These are phyloP conservation scores for Stipa capillata DNA, from an alignment of 176 grass and related monocot genomes.

Conservation along the genomic window DNA sequence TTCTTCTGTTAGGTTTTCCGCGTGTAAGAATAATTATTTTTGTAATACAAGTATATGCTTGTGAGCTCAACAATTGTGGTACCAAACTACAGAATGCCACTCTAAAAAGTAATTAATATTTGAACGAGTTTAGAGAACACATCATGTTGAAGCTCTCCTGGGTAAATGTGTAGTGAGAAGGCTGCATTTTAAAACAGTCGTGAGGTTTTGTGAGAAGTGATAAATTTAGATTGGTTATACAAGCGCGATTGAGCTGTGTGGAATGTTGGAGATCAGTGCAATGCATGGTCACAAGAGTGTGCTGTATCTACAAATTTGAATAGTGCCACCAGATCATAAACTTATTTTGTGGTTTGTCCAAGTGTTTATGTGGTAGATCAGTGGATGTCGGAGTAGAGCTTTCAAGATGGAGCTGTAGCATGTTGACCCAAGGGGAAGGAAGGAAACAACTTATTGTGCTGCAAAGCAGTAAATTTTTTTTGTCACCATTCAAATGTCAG, in stretches of 20 bases:
- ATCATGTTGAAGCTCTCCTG: background rate
- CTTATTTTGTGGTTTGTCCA: background rate
- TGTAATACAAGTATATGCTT: too few relatives aligned
- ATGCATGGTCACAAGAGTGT: background rate
- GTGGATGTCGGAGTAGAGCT: background rate
- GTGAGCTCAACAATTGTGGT: background rate
- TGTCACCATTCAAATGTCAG: background rate
- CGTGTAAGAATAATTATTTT: too few relatives aligned
- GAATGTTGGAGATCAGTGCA: background rate
- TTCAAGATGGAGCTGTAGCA: background rate
- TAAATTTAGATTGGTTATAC: background rate
- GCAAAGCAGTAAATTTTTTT: background rate
- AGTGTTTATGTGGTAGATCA: background rate
- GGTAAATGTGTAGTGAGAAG: background rate
- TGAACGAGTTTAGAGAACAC: background rate
- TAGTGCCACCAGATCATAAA: background rate
- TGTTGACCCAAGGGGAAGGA: background rate
- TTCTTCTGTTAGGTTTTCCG: background rate
- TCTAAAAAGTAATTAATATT: background rate
- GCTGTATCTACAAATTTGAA: background rate
- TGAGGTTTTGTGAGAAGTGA: background rate
- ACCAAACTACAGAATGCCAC: too few relatives aligned
- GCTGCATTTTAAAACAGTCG: background rate
- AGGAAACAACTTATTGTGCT: background rate
- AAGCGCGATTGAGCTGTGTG: background rate